These are phyloP conservation scores for Xylaria sp. DNA, from an alignment of 495 filamentous ascomycete species.

Conservation along the genomic window DNA sequence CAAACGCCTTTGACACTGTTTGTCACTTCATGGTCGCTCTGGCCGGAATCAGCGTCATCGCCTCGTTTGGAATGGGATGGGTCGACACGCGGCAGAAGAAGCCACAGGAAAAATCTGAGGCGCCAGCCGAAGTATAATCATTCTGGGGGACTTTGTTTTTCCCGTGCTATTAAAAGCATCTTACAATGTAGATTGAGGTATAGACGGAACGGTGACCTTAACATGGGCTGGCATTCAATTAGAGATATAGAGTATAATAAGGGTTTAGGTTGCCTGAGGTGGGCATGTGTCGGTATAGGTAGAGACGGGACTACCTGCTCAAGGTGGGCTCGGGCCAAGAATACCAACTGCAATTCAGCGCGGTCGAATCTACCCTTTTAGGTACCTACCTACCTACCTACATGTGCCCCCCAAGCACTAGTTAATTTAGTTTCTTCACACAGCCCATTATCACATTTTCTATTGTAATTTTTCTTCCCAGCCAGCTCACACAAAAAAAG, in stretches of 20 bases:
- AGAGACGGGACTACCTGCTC: no score
- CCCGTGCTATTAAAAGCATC: neutral
- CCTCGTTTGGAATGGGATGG: conserved; percentile 61
- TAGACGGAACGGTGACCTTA: neutral
- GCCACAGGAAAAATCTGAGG: conserved; percentile 11
- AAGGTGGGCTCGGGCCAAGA: neutral
- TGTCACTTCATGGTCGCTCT: conserved; percentile 51
- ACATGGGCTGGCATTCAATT: neutral
- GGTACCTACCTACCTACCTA: no score
- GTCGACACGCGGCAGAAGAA: conserved; percentile 55
- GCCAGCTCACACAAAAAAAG: no score
- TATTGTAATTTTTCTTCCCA: no score
- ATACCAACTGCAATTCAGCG: no score
- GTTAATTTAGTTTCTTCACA: no score
- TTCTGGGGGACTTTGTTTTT: neutral
- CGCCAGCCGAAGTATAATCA: conserved; percentile 15
- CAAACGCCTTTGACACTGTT: conserved; percentile 47
- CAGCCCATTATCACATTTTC: no score
- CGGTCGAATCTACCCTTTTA: no score
- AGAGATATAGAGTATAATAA: conserved; percentile 1
- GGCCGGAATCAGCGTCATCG: conserved; percentile 39
- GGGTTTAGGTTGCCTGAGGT: neutral
- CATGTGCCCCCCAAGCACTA: no score
- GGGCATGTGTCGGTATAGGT: no score
- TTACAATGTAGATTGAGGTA: neutral